phyloP scores from a whole-genome alignment of 768 basidiomycete genomes.

The Auriscalpium vulgare region DNA sequence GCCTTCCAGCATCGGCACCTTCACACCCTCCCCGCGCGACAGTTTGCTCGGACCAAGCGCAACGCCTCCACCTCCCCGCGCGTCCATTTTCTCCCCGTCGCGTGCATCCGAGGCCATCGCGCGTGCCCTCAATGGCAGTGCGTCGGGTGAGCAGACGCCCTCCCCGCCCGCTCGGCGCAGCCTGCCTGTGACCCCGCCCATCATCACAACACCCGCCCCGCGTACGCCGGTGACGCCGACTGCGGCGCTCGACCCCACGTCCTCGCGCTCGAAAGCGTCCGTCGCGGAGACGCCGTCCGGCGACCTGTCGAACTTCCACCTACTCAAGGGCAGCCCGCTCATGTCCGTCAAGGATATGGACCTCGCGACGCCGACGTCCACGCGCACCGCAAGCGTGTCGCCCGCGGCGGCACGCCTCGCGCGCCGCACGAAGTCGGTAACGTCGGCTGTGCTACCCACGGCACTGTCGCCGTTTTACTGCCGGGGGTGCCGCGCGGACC shows the following conservation, averaged over 20 bases:
- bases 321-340: conserved; percentile 12
- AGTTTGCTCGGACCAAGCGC: too few relatives aligned
- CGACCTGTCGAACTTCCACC: conserved; percentile 14
- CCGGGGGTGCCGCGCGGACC: neutral
- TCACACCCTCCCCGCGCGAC: too few relatives aligned
- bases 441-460: neutral
- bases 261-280: conserved; percentile 8
- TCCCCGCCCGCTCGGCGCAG: neutral
- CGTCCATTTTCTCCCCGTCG: neutral
- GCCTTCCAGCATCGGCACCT: too few relatives aligned
- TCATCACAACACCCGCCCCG: neutral
- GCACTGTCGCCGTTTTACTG: neutral
- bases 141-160: neutral
- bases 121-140: neutral
- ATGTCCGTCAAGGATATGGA: conserved; percentile 10
- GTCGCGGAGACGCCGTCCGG: conserved; percentile 17
- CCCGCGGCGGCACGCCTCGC: neutral
- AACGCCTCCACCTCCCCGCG: too few relatives aligned
- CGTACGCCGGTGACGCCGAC: neutral
- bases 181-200: neutral
- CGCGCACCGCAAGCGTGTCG: conserved; percentile 8
- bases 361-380: conserved; percentile 10
- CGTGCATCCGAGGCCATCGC: neutral
- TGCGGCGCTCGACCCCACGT: neutral
- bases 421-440: neutral